phyloP scores from a whole-genome alignment of 208 protist species.

The Strigomonas oncopelti region DNA sequence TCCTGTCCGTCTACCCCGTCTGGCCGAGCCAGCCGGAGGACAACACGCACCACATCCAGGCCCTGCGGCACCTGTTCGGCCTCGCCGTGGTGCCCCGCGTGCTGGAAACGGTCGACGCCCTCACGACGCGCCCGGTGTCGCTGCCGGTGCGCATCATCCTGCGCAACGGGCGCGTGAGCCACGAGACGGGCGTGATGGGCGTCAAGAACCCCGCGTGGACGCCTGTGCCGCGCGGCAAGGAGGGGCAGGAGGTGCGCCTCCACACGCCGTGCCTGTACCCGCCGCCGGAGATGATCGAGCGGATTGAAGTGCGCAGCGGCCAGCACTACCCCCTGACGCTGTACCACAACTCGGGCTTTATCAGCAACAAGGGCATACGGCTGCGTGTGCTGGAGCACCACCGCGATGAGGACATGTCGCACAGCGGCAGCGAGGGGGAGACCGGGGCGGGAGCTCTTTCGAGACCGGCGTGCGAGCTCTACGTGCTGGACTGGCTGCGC shows the following conservation, averaged over 20 bases:
- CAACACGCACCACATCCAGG: conserved; percentile 89
- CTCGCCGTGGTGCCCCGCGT: conserved; percentile 89
- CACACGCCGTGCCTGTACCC: conserved; percentile 76
- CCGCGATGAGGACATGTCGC: neutral
- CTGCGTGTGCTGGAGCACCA: conserved; percentile 45
- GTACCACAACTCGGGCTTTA: conserved; percentile 8
- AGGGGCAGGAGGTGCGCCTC: conserved; percentile 47
- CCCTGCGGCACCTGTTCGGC: conserved; percentile 93
- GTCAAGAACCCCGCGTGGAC: conserved; percentile 4
- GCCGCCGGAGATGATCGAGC: conserved; percentile 51
- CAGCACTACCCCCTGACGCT: conserved; percentile 55
- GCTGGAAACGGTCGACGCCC: conserved; percentile 89
- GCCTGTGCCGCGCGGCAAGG: conserved; percentile 23
- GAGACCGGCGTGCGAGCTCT: conserved; percentile 28
- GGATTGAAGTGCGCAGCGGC: conserved; percentile 64
- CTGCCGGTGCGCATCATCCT: conserved; percentile 69
- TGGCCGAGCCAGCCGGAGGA: conserved; percentile 87
- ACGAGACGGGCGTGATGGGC: neutral
- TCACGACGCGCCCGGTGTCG: conserved; percentile 70
- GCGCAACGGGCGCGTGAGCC: neutral
- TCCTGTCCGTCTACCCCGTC: conserved; percentile 91
- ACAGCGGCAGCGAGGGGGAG: conserved; percentile 6
- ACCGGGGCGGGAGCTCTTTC: conserved; percentile 6
- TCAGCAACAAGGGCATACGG: conserved; percentile 38
- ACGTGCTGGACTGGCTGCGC: conserved; percentile 57